phyloP scores from a whole-genome alignment of 1,139 yeast species.

The Tardiomyces blankii region DNA sequence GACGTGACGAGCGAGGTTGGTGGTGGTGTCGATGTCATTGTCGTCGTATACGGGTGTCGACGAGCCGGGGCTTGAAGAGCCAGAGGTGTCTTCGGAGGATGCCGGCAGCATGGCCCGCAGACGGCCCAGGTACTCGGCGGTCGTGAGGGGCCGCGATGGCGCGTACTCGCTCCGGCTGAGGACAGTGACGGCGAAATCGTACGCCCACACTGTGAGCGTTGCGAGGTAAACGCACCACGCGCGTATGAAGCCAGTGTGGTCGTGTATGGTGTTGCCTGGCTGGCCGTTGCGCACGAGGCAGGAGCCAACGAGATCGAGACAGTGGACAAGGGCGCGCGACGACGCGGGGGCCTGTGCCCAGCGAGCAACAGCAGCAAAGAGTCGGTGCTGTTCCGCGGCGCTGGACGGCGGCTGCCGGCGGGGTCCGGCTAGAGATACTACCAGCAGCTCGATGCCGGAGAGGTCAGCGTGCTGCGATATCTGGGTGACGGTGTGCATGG shows the following conservation, averaged over 20 bases:
- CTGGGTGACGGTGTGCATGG: conserved; percentile 18
- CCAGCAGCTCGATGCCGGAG: conserved; percentile 9
- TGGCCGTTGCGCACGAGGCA: too few relatives aligned
- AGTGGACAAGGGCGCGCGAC: conserved; percentile 12
- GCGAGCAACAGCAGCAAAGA: conserved; percentile 1
- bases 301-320: conserved; percentile 15
- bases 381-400: neutral
- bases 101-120: neutral
- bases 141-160: neutral
- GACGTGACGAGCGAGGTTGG: neutral
- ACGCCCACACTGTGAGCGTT: conserved; percentile 14
- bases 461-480: conserved; percentile 6
- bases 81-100: neutral
- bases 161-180: neutral
- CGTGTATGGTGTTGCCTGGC: neutral
- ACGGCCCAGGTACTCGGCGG: neutral
- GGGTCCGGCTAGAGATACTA: conserved; percentile 8
- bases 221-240: conserved; percentile 18
- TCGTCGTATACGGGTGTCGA: neutral
- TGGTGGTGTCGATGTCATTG: neutral
- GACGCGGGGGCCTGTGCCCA: conserved; percentile 8
- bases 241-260: conserved; percentile 17
- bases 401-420: conserved; percentile 4
- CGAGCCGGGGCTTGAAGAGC: neutral
- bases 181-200: conserved; percentile 6